A percentile compares a stretch with the other conserved stretches of the same genome.
Conservation (phyloP, 2,329 filamentous ascomycete genomes). For the Chrysoporthe puriensis region DNA sequence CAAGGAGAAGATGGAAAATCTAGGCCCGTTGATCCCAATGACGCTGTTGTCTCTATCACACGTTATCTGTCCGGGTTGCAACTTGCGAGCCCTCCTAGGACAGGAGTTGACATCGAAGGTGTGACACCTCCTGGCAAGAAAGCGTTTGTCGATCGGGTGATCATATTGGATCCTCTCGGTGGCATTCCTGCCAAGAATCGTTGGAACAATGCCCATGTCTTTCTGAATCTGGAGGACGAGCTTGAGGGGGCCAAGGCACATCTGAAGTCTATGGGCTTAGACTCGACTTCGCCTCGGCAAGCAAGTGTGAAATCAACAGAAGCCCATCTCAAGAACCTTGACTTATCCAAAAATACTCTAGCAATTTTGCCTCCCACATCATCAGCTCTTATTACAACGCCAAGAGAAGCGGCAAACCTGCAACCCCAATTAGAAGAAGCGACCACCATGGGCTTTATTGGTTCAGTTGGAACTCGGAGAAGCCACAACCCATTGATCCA, state of each 20-base stretch:
- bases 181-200: constrained; percentile 74
- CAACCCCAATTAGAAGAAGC: constrained; percentile 32
- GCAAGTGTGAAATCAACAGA: constrained; percentile 29
- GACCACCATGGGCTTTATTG: constrained; percentile 55
- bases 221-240: constrained; percentile 93
- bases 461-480: constrained; percentile 57
- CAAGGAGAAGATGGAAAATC: constrained; percentile 32
- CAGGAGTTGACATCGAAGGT: constrained; percentile 36
- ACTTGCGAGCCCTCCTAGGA: constrained; percentile 42
- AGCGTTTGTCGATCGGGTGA: constrained; percentile 78
- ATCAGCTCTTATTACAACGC: constrained; percentile 87
- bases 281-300: constrained; percentile 1
- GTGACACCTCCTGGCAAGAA: constrained; percentile 45
- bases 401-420: constrained; percentile 74
- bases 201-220: constrained; percentile 72
- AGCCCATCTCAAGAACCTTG: constrained; percentile 71
- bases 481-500: constrained; percentile 86
- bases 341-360: constrained; percentile 70
- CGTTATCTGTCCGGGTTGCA: constrained; percentile 74
- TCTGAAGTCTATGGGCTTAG: constrained; percentile 44
- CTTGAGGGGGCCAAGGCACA: constrained; percentile 70
- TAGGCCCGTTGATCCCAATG: constrained; percentile 53
- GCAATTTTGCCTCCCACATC: constrained; percentile 80
- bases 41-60: constrained; percentile 77
- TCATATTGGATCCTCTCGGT: constrained; percentile 84